Evolutionary conservation across 2,329 filamentous ascomycete species (phyloP), one percentile per base, ranked within the genome.

Genomic region (Pseudogymnoascus sp.): DNA sequence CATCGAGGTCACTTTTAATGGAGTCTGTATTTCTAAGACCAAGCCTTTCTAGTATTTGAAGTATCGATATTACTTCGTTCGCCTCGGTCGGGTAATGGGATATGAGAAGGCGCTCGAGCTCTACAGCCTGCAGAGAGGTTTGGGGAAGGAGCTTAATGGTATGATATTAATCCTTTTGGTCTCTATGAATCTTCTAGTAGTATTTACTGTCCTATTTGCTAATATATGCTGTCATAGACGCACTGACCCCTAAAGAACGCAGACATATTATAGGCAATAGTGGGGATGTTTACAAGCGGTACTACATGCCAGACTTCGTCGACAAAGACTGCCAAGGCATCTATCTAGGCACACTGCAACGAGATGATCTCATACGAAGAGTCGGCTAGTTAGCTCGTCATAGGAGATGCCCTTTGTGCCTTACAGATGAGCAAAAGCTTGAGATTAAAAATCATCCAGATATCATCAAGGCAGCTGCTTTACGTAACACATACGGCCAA

Each of bases 31-130:
- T 46, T 68, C 66, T 43, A 62, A 69, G 60, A 67, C 66, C 14
- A 66, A 68, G 60, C 37, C 62, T 24, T 69, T 79, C 10, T 72
- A 75, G 63, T 81, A 81, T 62, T 74, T 64, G 62, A 78, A 79
- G 70, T 74, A 24, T 74, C 72, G 28, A 75, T 74, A 63, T 71
- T 61, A 46, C 75, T 65, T 26, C 71, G 73, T 63, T 74, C 76
- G 61, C 74, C 68, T 68, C 74, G 72, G 43, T 68, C 72, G 46
- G 73, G 68, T 61, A 3, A 64, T 62, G 60, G 62, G 67, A 16
- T 70, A 64, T 65, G 38, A 62, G 62, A 71, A 72, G 63, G 53
- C 40, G 59, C 65, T 71, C 28, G 53, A 71, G 63, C 71, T 62
- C n/a, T 72, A 72, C 60, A 59, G 70, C 66, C 60, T 71, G 28